Conservation (phyloP, 148 eudicot genomes). For the Oxyria digyna region DNA sequence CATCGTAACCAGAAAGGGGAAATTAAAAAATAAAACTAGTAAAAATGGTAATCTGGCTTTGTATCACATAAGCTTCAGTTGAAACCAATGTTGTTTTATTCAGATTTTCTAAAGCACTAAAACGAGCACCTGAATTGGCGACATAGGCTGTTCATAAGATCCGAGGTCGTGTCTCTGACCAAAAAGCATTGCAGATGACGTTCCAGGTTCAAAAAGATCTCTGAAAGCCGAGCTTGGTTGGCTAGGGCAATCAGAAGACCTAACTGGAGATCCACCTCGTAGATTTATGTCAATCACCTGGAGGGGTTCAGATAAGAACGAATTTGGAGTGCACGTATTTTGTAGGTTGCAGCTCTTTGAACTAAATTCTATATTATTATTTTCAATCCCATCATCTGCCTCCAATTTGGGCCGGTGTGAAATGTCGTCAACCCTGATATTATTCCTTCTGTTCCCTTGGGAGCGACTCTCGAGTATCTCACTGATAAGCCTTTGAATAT, state of each 20-base stretch:
- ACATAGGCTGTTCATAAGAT: slow-evolving; percentile 25
- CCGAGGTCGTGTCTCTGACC: slow-evolving; percentile 26
- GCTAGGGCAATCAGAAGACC: slow-evolving; percentile 25
- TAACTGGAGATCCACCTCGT: slow-evolving; percentile 24
- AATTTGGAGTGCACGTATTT: slow-evolving; percentile 23
- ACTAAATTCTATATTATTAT: slow-evolving; percentile 26
- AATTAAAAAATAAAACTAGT: no score
- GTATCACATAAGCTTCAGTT: background rate
- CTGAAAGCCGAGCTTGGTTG: slow-evolving; percentile 34
- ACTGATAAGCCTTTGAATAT: slow-evolving; percentile 56
- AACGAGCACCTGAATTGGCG: slow-evolving; percentile 38
- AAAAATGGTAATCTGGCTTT: no score
- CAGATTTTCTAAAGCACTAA: background rate
- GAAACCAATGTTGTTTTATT: background rate
- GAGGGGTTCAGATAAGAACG: slow-evolving; percentile 25
- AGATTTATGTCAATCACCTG: slow-evolving; percentile 43
- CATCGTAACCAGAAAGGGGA: no score
- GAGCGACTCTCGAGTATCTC: slow-evolving; percentile 40
- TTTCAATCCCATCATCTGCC: slow-evolving; percentile 17
- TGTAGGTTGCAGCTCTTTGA: slow-evolving; percentile 29
- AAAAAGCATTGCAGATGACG: slow-evolving; percentile 17
- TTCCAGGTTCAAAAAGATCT: slow-evolving; percentile 31
- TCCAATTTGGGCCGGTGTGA: slow-evolving; percentile 6
- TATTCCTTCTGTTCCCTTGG: slow-evolving; percentile 22
- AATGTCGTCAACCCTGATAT: slow-evolving; percentile 17